Evolutionary conservation across 202 grass and related monocot species (phyloP).

Genomic region (Musa balbisiana): DNA sequence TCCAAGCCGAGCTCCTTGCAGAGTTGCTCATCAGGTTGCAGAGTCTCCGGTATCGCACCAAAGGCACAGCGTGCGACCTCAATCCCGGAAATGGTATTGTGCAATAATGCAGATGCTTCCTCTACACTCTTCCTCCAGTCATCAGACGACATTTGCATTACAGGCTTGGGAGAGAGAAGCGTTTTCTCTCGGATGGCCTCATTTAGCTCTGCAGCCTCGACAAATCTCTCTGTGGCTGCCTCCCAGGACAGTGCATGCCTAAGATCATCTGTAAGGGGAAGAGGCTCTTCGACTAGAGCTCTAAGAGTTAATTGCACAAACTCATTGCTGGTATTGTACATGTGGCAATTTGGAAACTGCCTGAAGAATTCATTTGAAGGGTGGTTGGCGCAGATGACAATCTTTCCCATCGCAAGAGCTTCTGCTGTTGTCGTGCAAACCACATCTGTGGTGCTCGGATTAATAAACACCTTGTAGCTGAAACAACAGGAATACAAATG

Average conservation of each 20-base stretch:
- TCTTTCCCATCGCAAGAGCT: slow-evolving; percentile 91
- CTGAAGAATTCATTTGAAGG: slow-evolving; percentile 95
- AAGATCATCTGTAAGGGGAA: slow-evolving; percentile 53
- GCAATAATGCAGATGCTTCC: slow-evolving; percentile 67
- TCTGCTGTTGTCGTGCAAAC: slow-evolving; percentile 96
- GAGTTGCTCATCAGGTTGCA: slow-evolving; percentile 79
- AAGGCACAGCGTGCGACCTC: slow-evolving; percentile 70
- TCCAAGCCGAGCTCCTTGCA: slow-evolving; percentile 69
- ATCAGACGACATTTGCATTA: slow-evolving; percentile 47
- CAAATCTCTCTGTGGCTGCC: slow-evolving; percentile 76
- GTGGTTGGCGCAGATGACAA: slow-evolving; percentile 81
- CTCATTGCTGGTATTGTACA: slow-evolving; percentile 58
- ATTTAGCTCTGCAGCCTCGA: slow-evolving; percentile 46
- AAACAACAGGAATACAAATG: slow-evolving; percentile 15
- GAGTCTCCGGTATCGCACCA: slow-evolving; percentile 73
- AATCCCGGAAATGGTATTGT: slow-evolving; percentile 67
- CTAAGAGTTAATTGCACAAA: slow-evolving; percentile 63
- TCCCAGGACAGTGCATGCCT: slow-evolving; percentile 90
- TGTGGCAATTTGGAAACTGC: slow-evolving; percentile 84
- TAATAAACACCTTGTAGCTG: slow-evolving; percentile 99
- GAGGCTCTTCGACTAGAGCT: slow-evolving; percentile 49
- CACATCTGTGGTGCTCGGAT: slow-evolving; percentile 92
- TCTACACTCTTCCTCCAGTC: slow-evolving; percentile 66
- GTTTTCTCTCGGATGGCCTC: slow-evolving; percentile 21
- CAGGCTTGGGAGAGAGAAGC: slow-evolving; percentile 29